These are phyloP conservation scores for Globisporangium takayamanum DNA, from an alignment of 352 stramenopile species.

Conservation along the genomic window DNA sequence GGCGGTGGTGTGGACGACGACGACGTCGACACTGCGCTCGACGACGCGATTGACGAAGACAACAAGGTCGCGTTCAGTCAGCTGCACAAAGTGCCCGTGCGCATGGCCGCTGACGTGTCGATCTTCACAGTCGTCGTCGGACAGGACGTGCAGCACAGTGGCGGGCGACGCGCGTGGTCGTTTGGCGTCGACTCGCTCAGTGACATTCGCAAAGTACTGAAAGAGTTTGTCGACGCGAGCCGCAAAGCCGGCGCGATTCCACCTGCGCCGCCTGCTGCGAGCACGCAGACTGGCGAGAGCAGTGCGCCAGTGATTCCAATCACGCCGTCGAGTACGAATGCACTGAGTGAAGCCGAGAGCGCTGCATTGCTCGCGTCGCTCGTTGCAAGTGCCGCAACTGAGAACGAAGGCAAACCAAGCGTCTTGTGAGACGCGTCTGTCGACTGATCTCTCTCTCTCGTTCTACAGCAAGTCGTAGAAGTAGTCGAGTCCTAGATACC, in stretches of 20 bases:
- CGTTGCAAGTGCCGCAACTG: not conserved
- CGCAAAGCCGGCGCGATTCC: constrained; percentile 22
- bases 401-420: too few species aligned
- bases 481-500: constrained; percentile 58
- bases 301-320: not conserved
- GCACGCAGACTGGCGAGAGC: not conserved
- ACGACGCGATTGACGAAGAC: constrained; percentile 49
- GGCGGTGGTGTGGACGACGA: constrained; percentile 29
- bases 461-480: constrained; percentile 47
- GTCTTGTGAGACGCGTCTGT: not conserved
- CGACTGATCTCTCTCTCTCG: too few species aligned
- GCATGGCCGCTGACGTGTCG: constrained; percentile 52
- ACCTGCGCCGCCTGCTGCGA: not conserved
- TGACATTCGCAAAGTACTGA: constrained; percentile 64
- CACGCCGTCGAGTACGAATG: not conserved
- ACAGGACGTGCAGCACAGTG: constrained; percentile 59
- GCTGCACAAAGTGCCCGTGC: constrained; percentile 67
- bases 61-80: constrained; percentile 77
- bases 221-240: constrained; percentile 62
- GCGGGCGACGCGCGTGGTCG: constrained; percentile 39
- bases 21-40: constrained; percentile 25
- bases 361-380: constrained; percentile 3
- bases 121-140: constrained; percentile 70
- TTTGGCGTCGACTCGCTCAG: constrained; percentile 63
- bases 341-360: constrained; percentile 8